A percentile compares a stretch with the other conserved stretches of the same genome.
Conservation (phyloP, 2,329 filamentous ascomycete species). For the Rhexocercosporidium sp. region DNA sequence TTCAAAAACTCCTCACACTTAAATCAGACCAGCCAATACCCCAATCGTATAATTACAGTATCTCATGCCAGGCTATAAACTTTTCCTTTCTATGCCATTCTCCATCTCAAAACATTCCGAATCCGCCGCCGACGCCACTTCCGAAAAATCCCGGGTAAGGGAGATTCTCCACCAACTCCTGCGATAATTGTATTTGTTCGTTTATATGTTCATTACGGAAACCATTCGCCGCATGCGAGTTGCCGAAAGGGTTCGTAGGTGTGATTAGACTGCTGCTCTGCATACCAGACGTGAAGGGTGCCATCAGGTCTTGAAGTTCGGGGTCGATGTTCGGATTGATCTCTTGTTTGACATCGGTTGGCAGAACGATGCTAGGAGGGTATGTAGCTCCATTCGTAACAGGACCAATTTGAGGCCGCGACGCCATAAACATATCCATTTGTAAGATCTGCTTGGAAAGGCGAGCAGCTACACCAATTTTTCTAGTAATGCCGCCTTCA, state of each 20-base stretch:
- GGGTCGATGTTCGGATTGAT: background rate
- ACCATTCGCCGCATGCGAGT: too few species aligned
- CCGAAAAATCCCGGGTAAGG: too few species aligned
- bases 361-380: background rate
- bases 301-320: background rate
- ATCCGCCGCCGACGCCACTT: too few species aligned
- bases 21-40: too few species aligned
- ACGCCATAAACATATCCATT: slow-evolving; percentile 45
- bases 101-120: too few species aligned
- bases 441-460: slow-evolving; percentile 49
- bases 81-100: too few species aligned
- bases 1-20: too few species aligned
- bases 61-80: too few species aligned
- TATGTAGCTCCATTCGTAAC: background rate
- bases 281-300: background rate
- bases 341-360: background rate
- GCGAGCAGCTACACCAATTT: slow-evolving; percentile 47
- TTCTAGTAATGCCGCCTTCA: slow-evolving; percentile 47
- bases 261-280: background rate
- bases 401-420: slow-evolving; percentile 1
- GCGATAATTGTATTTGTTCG: background rate
- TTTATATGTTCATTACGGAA: background rate
- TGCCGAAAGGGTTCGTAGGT: background rate
- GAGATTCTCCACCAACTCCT: too few species aligned
- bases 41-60: too few species aligned